Conservation (phyloP, 345 rosid species). For the Trapa incisa region DNA sequence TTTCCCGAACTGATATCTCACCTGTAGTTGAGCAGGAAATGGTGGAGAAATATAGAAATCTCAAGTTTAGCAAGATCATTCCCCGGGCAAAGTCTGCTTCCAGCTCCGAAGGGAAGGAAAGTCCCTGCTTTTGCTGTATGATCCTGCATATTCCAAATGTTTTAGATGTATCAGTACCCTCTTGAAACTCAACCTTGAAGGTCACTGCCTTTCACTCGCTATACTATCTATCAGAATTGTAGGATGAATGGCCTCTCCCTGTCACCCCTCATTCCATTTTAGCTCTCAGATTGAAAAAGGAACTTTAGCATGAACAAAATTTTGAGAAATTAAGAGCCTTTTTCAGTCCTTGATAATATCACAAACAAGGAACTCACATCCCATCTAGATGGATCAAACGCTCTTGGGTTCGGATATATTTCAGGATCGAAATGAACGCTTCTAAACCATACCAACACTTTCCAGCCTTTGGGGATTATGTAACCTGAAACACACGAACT, state of each 20-base stretch:
- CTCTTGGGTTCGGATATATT: conserved; percentile 48
- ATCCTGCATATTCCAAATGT: conserved; percentile 18
- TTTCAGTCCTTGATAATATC: too few species aligned
- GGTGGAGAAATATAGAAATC: conserved; percentile 62
- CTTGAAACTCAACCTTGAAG: background rate
- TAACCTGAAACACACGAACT: conserved; percentile 34
- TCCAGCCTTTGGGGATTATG: conserved; percentile 82
- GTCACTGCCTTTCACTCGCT: background rate
- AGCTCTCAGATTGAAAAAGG: too few species aligned
- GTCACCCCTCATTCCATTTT: too few species aligned
- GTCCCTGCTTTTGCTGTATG: conserved; percentile 44
- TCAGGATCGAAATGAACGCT: conserved; percentile 54
- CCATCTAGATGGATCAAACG: conserved; percentile 82
- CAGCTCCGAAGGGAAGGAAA: conserved; percentile 81
- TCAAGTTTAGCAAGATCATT: conserved; percentile 84
- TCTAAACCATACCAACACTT: conserved; percentile 70
- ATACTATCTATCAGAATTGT: background rate
- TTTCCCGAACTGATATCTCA: conserved; percentile 8
- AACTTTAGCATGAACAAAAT: too few species aligned
- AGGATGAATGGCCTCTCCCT: background rate
- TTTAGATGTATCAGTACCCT: background rate
- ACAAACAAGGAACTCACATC: conserved; percentile 33
- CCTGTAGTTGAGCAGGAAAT: conserved; percentile 63
- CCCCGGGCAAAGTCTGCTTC: conserved; percentile 78
- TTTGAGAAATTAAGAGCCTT: too few species aligned